Evolutionary conservation across 805 yeast species (phyloP), one percentile per base, ranked within the genome.

Genomic region (Yamadazyma tumulicola): DNA sequence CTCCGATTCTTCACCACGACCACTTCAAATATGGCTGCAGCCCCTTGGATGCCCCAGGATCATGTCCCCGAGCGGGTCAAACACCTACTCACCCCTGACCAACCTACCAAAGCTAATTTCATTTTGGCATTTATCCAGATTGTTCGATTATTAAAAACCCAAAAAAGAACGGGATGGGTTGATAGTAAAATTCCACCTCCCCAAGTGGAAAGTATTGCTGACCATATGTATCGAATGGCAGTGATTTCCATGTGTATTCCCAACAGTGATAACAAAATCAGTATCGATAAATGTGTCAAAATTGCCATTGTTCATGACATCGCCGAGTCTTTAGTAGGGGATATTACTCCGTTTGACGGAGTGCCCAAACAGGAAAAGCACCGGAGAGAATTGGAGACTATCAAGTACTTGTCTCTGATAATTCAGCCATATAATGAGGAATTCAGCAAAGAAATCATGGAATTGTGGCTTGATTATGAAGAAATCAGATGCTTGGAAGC

Each of bases 191-290:
- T 67, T 12, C 72, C 75, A 8, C 54, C 67, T 12, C 67, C 67
- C 1, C 49, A 66, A 17, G 79, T 81, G 3, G 85, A 87, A 58
- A 75, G 84, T 33, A 87, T 88, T 33, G 75, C 86, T n/a, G 97
- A 89, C 59, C 97, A 91, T 58, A 89, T 89, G 96, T 89, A 91
- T 55, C 71, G 98, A 38, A 89, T 91, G 96, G 78, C 87, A 4
- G 66, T 89, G 14, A 77, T 87, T 27, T 69, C 91, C 15, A 76
- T 88, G 82, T 58, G 87, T 16, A 71, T 86, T 27, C 75, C 76
- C 13, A 47, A 71, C 32, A 57, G 27, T 2, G 42, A 50, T 12
- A 59, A 59, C n/a, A 59, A 65, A 2, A 67, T 84, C 20, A 78
- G 85, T 57, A 66, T 74, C 17, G 71, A 74, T 40, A 76, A 76